A percentile compares a stretch with the other conserved stretches of the same genome.
These are phyloP conservation scores for Megacollybia platyphylla DNA, from an alignment of 1,284 basidiomycete genomes.

Conservation along the genomic window DNA sequence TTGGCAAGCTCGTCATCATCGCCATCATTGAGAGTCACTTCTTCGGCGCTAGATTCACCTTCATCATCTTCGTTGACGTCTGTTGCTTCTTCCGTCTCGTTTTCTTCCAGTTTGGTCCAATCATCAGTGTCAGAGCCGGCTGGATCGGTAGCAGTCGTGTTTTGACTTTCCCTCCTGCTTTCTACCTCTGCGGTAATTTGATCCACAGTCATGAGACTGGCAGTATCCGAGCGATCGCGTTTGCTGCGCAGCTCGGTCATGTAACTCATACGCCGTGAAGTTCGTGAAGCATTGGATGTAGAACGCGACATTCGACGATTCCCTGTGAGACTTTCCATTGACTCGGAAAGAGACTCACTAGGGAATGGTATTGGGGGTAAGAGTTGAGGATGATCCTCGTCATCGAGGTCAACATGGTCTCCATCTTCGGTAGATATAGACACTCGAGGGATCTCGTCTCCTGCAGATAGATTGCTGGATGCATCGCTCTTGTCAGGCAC, in stretches of 20 bases:
- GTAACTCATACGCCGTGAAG: constrained; percentile 59
- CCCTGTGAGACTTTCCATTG: constrained; percentile 45
- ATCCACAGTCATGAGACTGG: constrained; percentile 90
- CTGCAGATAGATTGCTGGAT: constrained; percentile 14
- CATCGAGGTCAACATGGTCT: constrained; percentile 38
- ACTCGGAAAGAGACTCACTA: constrained; percentile 67
- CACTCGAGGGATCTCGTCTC: constrained; percentile 41
- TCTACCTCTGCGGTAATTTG: constrained; percentile 97
- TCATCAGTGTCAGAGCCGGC: constrained; percentile 43
- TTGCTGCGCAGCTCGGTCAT: constrained; percentile 69
- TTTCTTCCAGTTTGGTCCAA: constrained; percentile 53
- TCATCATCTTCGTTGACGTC: constrained; percentile 28
- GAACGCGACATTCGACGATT: constrained; percentile 17
- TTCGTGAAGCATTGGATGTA: constrained; percentile 44
- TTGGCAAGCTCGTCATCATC: constrained; percentile 36
- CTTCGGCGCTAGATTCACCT: constrained; percentile 19
- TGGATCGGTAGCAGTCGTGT: constrained; percentile 18
- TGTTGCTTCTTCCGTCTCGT: constrained; percentile 32
- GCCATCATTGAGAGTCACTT: constrained; percentile 32
- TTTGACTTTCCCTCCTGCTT: constrained; percentile 50
- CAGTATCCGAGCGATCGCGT: constrained; percentile 78
- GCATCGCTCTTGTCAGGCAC: constrained; percentile 23
- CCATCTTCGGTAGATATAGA: constrained; percentile 66
- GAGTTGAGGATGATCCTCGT: constrained; percentile 45
- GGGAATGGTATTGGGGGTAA: constrained; percentile 76